A percentile compares a stretch with the other conserved stretches of the same genome.
phyloP scores from a whole-genome alignment of 2,329 filamentous ascomycete species.

The Aspergillus sp. region DNA sequence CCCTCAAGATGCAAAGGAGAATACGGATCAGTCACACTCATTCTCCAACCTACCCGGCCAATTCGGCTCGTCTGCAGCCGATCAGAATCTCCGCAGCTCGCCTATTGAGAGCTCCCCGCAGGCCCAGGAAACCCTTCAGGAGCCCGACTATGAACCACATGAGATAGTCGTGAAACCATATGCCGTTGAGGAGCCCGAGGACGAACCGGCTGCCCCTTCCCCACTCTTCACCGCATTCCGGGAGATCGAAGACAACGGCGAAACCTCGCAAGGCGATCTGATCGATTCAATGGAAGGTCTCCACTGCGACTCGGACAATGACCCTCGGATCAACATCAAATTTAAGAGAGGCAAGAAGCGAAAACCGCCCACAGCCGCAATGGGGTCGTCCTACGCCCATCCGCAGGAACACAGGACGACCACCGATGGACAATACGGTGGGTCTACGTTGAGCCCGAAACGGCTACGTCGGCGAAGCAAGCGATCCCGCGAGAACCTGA shows the following conservation, averaged over 20 bases:
- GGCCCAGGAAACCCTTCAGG: slow-evolving; percentile 1
- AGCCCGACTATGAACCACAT: slow-evolving; percentile 6
- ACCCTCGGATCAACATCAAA: slow-evolving; percentile 1
- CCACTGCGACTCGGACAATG: slow-evolving; percentile 26
- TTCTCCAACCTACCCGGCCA: no score
- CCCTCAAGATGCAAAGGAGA: background rate
- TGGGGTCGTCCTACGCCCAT: slow-evolving; percentile 6
- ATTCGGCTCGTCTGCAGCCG: background rate
- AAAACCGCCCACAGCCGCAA: slow-evolving; percentile 25
- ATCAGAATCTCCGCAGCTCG: background rate
- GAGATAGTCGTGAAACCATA: slow-evolving; percentile 37
- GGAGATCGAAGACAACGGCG: background rate
- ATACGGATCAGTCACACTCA: no score
- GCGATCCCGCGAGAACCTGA: slow-evolving; percentile 12
- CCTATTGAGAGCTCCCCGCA: background rate
- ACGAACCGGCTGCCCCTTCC: slow-evolving; percentile 16
- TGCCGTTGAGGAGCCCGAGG: slow-evolving; percentile 36
- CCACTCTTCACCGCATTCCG: background rate
- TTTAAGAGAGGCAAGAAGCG: slow-evolving; percentile 33
- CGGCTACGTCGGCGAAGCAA: slow-evolving; percentile 25
- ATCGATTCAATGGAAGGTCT: slow-evolving; percentile 32
- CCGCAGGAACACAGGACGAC: background rate
- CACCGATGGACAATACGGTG: slow-evolving; percentile 10
- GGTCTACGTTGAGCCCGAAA: slow-evolving; percentile 21
- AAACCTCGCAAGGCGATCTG: slow-evolving; percentile 29